Base-by-base conservation (phyloP, 2,329 filamentous ascomycete species). In the Phoma sp. region DNA sequence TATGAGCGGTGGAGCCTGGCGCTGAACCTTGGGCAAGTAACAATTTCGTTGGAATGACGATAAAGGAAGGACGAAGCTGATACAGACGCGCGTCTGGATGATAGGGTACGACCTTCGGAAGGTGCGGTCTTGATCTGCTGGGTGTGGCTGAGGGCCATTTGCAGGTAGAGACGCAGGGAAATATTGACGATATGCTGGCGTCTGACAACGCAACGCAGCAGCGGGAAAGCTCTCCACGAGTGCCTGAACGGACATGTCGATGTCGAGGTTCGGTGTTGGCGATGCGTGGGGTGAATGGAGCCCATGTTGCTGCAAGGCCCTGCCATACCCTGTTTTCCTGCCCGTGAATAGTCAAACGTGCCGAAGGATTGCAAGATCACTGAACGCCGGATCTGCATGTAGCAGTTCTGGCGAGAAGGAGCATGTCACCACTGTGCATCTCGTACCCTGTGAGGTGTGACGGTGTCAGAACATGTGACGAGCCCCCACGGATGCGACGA, bases 401-500 rank as follows among this genome's bases (percentile, higher is more conserved):
- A 57, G 52, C 44, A 53, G 52, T 32, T 54, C 58, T 50, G 39
- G 57, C 57, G 50, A 58, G 44, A 51, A 61, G 47, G 42, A 47
- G 51, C 52, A 59, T 53, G 61, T 58, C 60, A 61, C 54, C 52
- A 47, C 43, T 43, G 41, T 47, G 56, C 52, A 48, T 46, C 37
- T 57, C 50, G 52, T 46, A 47, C 43, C 42, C 46, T 55, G 43
- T 51, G 37, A 52, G 47, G 54, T 61, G 52, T 58, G 51, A 61
- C 53, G 32, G 38, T 47, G 44, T 49, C 56, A 55, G 46, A 58
- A 53, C 61, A 62, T 59, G 64, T 71, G 66, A 70, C 59, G 52
- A 58, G 30, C 66, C 66, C 64, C 64, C 67, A 68, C 67, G 64
- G 49, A 44, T 49, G 55, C 61, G 50, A 62, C 65, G 68, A 69